Percentiles rank a stretch among this genome's conserved stretches.
Conservation (phyloP, 345 rosid species). For the Arabis hirsuta region DNA sequence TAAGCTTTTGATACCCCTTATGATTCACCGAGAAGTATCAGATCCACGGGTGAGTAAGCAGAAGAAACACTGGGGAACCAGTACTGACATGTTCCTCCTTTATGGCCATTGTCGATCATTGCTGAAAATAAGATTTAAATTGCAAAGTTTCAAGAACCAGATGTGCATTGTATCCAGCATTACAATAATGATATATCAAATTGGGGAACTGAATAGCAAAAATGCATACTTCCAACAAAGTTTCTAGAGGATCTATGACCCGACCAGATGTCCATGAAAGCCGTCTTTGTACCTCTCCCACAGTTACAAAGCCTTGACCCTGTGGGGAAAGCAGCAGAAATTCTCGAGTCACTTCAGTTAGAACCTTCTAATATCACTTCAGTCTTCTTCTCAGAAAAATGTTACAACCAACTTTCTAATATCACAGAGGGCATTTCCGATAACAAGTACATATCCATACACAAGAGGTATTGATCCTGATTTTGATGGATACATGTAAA, state of each 20-base stretch:
- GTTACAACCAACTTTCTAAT: too few species aligned
- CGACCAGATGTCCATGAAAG: conserved; percentile 89
- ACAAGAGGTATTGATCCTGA: too few species aligned
- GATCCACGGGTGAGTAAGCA: conserved; percentile 55
- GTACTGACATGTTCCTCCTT: conserved; percentile 73
- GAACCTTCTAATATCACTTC: too few species aligned
- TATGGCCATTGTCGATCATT: conserved; percentile 84
- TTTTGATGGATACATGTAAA: too few species aligned
- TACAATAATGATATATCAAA: neutral
- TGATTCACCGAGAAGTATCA: too few species aligned
- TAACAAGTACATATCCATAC: too few species aligned
- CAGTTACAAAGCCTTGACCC: conserved; percentile 91
- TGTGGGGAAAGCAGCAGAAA: conserved; percentile 37
- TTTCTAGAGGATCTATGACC: conserved; percentile 77
- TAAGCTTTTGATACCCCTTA: too few species aligned
- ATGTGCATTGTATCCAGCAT: conserved; percentile 7
- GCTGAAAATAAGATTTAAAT: conserved; percentile 47
- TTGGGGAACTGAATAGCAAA: conserved; percentile 8
- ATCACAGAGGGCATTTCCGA: too few species aligned
- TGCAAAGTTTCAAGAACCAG: conserved; percentile 40
- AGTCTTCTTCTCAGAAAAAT: too few species aligned
- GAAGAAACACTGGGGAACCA: conserved; percentile 93
- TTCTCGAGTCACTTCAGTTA: neutral
- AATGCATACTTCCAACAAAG: conserved; percentile 65
- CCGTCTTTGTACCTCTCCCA: conserved; percentile 72